These are phyloP conservation scores for Phytophthora constricta DNA, from an alignment of 352 stramenopile species.

Conservation along the genomic window DNA sequence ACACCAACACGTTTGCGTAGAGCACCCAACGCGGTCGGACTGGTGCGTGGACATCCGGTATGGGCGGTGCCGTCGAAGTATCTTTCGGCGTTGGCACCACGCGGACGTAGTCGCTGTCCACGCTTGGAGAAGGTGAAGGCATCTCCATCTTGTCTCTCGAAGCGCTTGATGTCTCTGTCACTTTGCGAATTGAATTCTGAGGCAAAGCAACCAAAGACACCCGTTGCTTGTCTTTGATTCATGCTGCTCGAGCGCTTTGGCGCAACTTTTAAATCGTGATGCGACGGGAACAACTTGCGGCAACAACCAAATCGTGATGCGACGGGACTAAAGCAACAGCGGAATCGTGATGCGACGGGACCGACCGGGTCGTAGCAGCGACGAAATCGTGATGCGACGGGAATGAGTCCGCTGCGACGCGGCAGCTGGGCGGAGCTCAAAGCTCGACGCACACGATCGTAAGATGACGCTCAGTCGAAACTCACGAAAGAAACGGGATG, in stretches of 20 bases:
- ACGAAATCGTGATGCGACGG: not conserved
- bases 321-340: not conserved
- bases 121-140: conserved; percentile 12
- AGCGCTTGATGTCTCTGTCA: conserved; percentile 6
- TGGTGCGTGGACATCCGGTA: conserved; percentile 6
- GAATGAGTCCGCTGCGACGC: not conserved
- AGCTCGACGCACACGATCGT: not conserved
- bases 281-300: not conserved
- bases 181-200: conserved; percentile 29
- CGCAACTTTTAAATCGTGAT: not conserved
- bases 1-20: conserved; percentile 58
- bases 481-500: conserved; percentile 3
- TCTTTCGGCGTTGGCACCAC: conserved; percentile 12
- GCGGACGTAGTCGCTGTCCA: conserved; percentile 15
- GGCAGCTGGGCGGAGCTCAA: not conserved
- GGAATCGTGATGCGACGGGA: conserved; percentile 1
- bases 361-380: not conserved
- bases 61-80: conserved; percentile 2
- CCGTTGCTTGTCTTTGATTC: not conserved
- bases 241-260: not conserved
- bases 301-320: conserved; percentile 4
- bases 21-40: conserved; percentile 37
- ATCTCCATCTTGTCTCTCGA: conserved; percentile 12
- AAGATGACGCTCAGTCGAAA: not conserved
- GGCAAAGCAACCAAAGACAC: not conserved